Evolutionary conservation across 2,329 filamentous ascomycete genomes (phyloP).

Genomic region (Sclerotinia nivalis): DNA sequence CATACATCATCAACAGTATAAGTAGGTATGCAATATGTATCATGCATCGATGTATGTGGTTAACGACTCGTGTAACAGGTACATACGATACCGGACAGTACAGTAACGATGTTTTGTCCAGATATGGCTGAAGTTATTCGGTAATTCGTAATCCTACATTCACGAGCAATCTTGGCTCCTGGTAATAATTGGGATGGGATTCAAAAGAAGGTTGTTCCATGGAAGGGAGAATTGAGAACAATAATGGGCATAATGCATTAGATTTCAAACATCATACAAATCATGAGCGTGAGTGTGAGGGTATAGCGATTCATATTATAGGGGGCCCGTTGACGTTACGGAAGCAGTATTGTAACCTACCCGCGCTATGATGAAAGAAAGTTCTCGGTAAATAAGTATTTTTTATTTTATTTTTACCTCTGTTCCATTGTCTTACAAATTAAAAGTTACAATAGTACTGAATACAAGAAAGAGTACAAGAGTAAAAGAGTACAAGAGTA

Average conservation of each 20-base stretch:
- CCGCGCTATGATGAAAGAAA: slow-evolving; percentile 7
- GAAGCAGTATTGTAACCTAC: background rate
- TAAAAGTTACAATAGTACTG: background rate
- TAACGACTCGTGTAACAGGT: slow-evolving; percentile 3
- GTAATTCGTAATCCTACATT: background rate
- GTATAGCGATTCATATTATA: slow-evolving; percentile 3
- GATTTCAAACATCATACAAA: background rate
- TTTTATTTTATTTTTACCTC: background rate
- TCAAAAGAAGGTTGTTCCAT: background rate
- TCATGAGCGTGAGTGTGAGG: background rate
- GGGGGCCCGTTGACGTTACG: background rate
- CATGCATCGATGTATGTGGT: slow-evolving; percentile 9
- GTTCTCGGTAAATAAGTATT: slow-evolving; percentile 12
- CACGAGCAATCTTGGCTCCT: background rate
- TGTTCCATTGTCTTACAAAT: background rate
- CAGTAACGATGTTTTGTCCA: slow-evolving; percentile 3
- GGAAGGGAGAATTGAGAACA: background rate
- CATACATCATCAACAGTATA: slow-evolving; percentile 12
- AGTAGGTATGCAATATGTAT: slow-evolving; percentile 3
- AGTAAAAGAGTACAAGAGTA: too few relatives aligned
- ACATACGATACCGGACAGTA: background rate
- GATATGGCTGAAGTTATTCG: background rate
- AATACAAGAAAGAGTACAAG: background rate
- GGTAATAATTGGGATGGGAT: background rate
- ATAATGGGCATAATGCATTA: background rate